These are phyloP conservation scores for Aspergillus sp. DNA, from an alignment of 2,329 filamentous ascomycete genomes.

Conservation along the genomic window DNA sequence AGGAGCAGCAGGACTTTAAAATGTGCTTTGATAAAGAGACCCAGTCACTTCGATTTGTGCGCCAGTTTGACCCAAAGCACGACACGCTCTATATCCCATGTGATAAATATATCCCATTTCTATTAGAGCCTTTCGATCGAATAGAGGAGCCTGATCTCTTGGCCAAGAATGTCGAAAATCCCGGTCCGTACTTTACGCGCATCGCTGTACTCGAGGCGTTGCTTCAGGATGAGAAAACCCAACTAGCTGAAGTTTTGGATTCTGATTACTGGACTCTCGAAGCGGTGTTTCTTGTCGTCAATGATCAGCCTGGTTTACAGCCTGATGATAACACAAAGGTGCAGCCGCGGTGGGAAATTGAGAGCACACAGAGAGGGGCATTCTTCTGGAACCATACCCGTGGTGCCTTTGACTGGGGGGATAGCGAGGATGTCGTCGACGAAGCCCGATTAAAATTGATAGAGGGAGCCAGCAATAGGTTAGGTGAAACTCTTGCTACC, in stretches of 20 bases:
- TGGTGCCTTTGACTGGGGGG: neutral
- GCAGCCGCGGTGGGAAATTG: neutral
- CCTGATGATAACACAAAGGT: neutral
- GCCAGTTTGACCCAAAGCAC: neutral
- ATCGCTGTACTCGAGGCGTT: neutral
- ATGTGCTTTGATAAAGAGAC: neutral
- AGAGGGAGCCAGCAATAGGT: neutral
- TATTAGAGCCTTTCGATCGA: neutral
- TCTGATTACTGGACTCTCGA: neutral
- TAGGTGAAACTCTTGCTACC: no score
- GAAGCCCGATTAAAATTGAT: neutral
- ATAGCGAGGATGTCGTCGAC: neutral
- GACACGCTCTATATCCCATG: neutral
- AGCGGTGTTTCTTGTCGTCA: neutral
- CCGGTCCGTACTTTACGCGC: neutral
- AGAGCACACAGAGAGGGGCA: neutral
- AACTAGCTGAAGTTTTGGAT: neutral
- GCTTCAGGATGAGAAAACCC: neutral
- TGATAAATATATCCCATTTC: neutral
- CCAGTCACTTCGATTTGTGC: neutral
- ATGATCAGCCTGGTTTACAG: neutral
- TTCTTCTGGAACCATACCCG: neutral
- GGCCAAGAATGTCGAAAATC: neutral
- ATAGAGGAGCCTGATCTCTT: neutral
- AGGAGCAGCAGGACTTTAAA: constrained; percentile 4